Evolutionary conservation across 257 asterid species (phyloP).

Genomic region (Capsicum chinense): DNA sequence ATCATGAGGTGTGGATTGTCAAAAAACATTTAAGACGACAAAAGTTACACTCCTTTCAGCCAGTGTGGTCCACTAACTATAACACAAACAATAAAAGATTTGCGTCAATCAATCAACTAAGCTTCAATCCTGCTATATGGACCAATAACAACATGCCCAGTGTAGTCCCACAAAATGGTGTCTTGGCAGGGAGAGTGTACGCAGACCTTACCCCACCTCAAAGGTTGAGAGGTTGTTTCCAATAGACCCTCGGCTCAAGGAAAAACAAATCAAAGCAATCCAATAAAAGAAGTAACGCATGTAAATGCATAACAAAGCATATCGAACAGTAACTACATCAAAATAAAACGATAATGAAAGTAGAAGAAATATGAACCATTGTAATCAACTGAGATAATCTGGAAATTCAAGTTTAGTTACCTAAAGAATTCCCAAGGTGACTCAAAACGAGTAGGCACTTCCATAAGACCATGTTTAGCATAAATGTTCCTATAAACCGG

Average conservation of each 20-base stretch:
- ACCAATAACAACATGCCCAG: too few relatives aligned
- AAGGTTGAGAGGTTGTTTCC: too few relatives aligned
- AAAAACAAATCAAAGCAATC: too few relatives aligned
- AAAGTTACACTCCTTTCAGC: background rate
- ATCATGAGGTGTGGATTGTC: background rate
- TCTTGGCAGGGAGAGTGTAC: too few relatives aligned
- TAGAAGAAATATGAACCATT: background rate
- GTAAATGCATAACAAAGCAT: too few relatives aligned
- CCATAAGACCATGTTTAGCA: constrained; percentile 71
- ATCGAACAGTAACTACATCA: too few relatives aligned
- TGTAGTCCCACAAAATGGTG: too few relatives aligned
- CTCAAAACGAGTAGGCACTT: constrained; percentile 47
- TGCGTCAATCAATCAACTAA: background rate
- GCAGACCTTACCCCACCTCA: too few relatives aligned
- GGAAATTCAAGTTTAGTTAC: constrained; percentile 34
- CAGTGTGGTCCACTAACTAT: background rate
- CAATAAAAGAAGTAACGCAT: too few relatives aligned
- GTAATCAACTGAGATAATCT: background rate
- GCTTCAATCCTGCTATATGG: background rate
- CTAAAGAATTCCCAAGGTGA: constrained; percentile 92
- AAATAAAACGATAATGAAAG: too few relatives aligned
- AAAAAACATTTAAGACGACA: background rate
- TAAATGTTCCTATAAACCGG: constrained; percentile 71
- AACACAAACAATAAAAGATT: background rate
- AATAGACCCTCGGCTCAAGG: too few relatives aligned